Conservation (phyloP, 768 basidiomycete species). For the Lactarius deliciosus region DNA sequence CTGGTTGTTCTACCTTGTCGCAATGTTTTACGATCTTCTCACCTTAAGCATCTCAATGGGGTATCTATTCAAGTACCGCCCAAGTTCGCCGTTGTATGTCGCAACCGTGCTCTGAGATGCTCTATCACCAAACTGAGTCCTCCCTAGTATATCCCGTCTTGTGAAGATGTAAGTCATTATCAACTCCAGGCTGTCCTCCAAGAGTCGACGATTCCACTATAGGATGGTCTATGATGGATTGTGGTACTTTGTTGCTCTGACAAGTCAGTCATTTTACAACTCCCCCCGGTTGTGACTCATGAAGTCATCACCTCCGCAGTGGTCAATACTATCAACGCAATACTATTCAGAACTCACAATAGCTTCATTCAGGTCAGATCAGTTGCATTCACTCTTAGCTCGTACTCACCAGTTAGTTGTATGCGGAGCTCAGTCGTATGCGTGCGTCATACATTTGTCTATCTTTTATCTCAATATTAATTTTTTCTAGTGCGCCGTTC, state of each 20-base stretch:
- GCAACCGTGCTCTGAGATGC: not conserved
- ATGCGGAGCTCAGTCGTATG: slow-evolving; percentile 17
- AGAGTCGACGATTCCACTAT: not conserved
- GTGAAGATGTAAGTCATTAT: slow-evolving; percentile 31
- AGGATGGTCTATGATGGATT: slow-evolving; percentile 72
- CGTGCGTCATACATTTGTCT: not conserved
- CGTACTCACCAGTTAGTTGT: not conserved
- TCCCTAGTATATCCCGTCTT: slow-evolving; percentile 31
- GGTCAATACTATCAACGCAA: slow-evolving; percentile 32
- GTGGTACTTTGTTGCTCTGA: slow-evolving; percentile 57
- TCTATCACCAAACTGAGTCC: not conserved
- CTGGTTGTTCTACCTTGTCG: slow-evolving; percentile 58
- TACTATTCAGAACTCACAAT: slow-evolving; percentile 31
- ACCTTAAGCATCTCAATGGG: slow-evolving; percentile 50
- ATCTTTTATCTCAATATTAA: slow-evolving; percentile 1
- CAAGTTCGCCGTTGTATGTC: slow-evolving; percentile 37
- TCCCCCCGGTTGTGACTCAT: not conserved
- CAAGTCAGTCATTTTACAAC: slow-evolving; percentile 35
- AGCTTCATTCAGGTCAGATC: slow-evolving; percentile 27
- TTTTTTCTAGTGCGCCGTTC: slow-evolving; percentile 8
- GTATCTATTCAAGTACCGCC: slow-evolving; percentile 51
- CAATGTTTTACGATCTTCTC: slow-evolving; percentile 56
- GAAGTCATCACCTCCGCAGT: slow-evolving; percentile 17
- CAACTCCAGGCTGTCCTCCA: not conserved
- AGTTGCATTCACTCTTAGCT: not conserved